phyloP scores from a whole-genome alignment of 2,329 filamentous ascomycete genomes.

The Fusarium anguioides region DNA sequence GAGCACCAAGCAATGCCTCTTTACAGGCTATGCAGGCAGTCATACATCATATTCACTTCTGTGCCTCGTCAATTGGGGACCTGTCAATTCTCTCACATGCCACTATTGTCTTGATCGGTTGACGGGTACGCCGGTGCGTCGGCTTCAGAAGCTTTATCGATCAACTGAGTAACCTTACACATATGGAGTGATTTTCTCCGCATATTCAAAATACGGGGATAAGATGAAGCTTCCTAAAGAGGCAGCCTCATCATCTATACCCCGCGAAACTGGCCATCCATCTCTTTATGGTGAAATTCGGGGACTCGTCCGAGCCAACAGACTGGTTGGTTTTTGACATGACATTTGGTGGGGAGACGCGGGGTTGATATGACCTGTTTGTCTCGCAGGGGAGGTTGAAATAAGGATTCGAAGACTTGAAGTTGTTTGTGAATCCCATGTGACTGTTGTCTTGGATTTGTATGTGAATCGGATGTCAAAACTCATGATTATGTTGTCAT shows the following conservation, averaged over 20 bases:
- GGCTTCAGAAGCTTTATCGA: slow-evolving; percentile 16
- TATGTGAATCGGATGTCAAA: slow-evolving; percentile 1
- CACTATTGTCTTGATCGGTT: slow-evolving; percentile 10
- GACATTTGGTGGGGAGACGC: slow-evolving; percentile 17
- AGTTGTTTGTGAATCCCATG: neutral
- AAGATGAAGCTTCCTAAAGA: slow-evolving; percentile 22
- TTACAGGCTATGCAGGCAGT: slow-evolving; percentile 11
- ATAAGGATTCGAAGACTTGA: neutral
- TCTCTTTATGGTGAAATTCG: slow-evolving; percentile 10
- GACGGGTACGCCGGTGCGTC: slow-evolving; percentile 15
- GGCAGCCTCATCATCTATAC: slow-evolving; percentile 1
- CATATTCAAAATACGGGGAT: slow-evolving; percentile 20
- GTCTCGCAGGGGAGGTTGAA: slow-evolving; percentile 13
- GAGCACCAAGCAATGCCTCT: slow-evolving; percentile 2
- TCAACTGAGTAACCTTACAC: no score
- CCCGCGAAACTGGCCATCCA: slow-evolving; percentile 9
- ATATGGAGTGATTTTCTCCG: slow-evolving; percentile 24
- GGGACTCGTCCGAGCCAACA: slow-evolving; percentile 1
- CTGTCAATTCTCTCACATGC: slow-evolving; percentile 24
- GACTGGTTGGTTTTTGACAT: slow-evolving; percentile 11
- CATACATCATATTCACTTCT: slow-evolving; percentile 8
- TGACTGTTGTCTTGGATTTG: neutral
- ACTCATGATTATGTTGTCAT: slow-evolving; percentile 13
- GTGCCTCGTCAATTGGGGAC: slow-evolving; percentile 14
- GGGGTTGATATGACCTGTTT: slow-evolving; percentile 29